Evolutionary conservation across 345 rosid species (phyloP).

Genomic region (Turritis glabra): DNA sequence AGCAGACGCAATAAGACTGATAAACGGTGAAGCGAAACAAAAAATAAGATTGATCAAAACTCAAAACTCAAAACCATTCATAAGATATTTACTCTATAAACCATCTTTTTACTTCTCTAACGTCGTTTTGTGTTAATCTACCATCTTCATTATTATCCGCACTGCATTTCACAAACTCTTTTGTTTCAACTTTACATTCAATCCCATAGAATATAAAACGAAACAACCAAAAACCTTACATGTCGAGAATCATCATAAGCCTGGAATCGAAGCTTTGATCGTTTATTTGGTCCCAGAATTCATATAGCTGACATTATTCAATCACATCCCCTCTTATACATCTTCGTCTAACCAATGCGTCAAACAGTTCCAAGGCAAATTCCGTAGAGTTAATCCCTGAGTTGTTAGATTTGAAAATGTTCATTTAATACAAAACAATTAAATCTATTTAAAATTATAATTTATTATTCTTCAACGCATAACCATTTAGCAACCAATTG

Average conservation of each 20-base stretch:
- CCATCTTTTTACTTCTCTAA: constrained; percentile 48
- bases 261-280: constrained; percentile 64
- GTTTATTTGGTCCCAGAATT: constrained; percentile 65
- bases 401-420: not conserved
- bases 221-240: constrained; percentile 44
- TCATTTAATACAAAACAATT: not conserved
- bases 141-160: constrained; percentile 72
- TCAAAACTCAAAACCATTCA: not conserved
- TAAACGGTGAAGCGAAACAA: constrained; percentile 42
- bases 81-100: constrained; percentile 45
- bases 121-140: constrained; percentile 57
- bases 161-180: constrained; percentile 40
- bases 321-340: constrained; percentile 42
- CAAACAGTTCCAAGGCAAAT: constrained; percentile 58
- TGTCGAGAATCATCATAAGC: constrained; percentile 62
- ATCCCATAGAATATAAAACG: not conserved
- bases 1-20: constrained; percentile 60
- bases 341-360: constrained; percentile 52
- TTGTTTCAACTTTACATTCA: not conserved
- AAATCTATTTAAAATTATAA: no score
- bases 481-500: no score
- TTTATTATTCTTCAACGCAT: no score
- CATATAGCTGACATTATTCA: constrained; percentile 38
- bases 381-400: constrained; percentile 69
- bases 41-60: not conserved